Evolutionary conservation across 129 eudicot genomes (phyloP).

Genomic region (Smallanthus sonchifolius): DNA sequence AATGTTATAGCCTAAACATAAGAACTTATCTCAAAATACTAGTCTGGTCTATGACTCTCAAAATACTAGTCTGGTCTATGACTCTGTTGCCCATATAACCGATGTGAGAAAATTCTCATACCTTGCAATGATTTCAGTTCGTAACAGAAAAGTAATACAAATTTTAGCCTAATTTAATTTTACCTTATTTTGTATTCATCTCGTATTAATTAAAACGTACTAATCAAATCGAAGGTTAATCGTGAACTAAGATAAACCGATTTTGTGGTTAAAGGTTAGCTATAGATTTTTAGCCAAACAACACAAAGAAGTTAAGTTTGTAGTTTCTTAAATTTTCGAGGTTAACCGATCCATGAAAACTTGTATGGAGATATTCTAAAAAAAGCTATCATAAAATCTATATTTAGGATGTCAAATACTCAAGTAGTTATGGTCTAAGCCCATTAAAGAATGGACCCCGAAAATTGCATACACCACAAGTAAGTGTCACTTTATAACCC

Average conservation of each 20-base stretch:
- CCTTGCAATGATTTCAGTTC: no score
- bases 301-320: no score
- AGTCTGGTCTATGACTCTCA: no score
- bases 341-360: background rate
- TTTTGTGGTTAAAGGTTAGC: background rate
- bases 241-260: background rate
- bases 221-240: background rate
- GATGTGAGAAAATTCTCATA: no score
- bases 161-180: no score
- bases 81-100: no score
- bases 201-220: background rate
- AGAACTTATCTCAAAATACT: no score
- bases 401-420: conserved; percentile 17
- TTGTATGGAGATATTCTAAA: background rate
- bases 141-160: no score
- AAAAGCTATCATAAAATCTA: conserved; percentile 10
- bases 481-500: conserved; percentile 73
- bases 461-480: conserved; percentile 59
- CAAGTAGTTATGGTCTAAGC: conserved; percentile 14
- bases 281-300: background rate
- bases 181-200: no score
- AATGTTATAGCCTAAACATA: no score
- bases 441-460: conserved; percentile 23
- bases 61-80: no score
- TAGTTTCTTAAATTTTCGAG: background rate